Conservation (phyloP, 2,329 filamentous ascomycete species). For the Helotiales sp. region DNA sequence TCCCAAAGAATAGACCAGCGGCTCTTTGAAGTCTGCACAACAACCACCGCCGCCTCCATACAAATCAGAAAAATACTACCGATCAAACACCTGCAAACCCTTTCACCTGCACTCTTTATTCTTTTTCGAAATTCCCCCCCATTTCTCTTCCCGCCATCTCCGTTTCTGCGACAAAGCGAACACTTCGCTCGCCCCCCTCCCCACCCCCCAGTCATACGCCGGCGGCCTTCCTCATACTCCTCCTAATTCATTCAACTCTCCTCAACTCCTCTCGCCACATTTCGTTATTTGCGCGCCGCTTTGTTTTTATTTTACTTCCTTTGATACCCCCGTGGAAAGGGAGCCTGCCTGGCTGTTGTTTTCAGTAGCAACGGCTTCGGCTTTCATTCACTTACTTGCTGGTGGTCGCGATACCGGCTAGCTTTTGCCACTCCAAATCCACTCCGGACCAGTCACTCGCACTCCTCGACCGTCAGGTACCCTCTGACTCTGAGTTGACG, state of each 20-base stretch:
- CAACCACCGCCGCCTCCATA: conserved; percentile 16
- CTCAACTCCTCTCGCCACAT: conserved; percentile 24
- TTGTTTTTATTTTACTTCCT: conserved; percentile 34
- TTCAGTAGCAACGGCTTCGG: conserved; percentile 20
- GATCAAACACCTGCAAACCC: conserved; percentile 15
- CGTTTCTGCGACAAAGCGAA: conserved; percentile 34
- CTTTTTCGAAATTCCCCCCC: conserved; percentile 4
- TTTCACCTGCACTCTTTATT: conserved; percentile 8
- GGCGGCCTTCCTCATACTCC: conserved; percentile 17
- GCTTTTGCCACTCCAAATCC: conserved; percentile 32
- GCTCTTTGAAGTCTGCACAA: conserved; percentile 43
- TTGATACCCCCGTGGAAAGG: conserved; percentile 36
- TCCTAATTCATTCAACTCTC: conserved; percentile 23
- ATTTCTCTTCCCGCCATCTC: conserved; percentile 8
- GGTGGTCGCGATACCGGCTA: conserved; percentile 31
- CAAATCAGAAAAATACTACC: conserved; percentile 6
- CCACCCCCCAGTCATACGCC: conserved; percentile 25
- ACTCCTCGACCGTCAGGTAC: conserved; percentile 13
- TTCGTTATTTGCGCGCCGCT: conserved; percentile 26
- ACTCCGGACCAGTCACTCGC: conserved; percentile 27
- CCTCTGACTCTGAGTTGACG: conserved; percentile 31
- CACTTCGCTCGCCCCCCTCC: conserved; percentile 23
- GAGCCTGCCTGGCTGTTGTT: conserved; percentile 30
- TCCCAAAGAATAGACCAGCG: conserved; percentile 38
- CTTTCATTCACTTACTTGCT: conserved; percentile 15